These are phyloP conservation scores for Aquanectria penicillioides DNA, from an alignment of 2,329 filamentous ascomycete species.

Conservation along the genomic window DNA sequence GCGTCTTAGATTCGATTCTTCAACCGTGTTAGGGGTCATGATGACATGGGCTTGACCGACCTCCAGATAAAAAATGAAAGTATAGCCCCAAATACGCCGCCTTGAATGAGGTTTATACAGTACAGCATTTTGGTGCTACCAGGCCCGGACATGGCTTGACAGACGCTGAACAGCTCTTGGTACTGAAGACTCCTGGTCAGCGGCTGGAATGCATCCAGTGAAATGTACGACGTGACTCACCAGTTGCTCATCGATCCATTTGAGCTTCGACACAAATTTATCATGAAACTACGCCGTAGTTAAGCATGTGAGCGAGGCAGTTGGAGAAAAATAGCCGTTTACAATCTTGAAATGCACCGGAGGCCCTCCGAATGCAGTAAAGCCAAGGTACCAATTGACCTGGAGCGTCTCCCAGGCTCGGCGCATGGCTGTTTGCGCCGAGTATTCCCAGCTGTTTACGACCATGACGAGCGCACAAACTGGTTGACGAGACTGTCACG, in stretches of 20 bases:
- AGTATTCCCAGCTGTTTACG: too few species aligned
- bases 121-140: constrained; percentile 77
- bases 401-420: not conserved
- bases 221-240: not conserved
- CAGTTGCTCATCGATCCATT: not conserved
- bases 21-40: constrained; percentile 5
- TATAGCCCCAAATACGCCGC: constrained; percentile 65
- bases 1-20: not conserved
- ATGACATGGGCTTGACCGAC: constrained; percentile 49
- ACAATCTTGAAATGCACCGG: constrained; percentile 76
- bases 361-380: constrained; percentile 74
- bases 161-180: constrained; percentile 76
- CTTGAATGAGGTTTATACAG: constrained; percentile 71
- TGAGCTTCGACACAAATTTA: not conserved
- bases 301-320: too few species aligned
- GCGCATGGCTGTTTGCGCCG: too few species aligned
- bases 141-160: constrained; percentile 73
- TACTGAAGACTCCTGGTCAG: constrained; percentile 55
- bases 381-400: constrained; percentile 67
- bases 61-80: constrained; percentile 72
- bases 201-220: not conserved
- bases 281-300: too few species aligned
- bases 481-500: too few species aligned
- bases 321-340: too few species aligned
- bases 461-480: too few species aligned